A percentile compares a stretch with the other conserved stretches of the same genome.
phyloP scores from a whole-genome alignment of 1,139 yeast species.

The Scheffersomyces titani region DNA sequence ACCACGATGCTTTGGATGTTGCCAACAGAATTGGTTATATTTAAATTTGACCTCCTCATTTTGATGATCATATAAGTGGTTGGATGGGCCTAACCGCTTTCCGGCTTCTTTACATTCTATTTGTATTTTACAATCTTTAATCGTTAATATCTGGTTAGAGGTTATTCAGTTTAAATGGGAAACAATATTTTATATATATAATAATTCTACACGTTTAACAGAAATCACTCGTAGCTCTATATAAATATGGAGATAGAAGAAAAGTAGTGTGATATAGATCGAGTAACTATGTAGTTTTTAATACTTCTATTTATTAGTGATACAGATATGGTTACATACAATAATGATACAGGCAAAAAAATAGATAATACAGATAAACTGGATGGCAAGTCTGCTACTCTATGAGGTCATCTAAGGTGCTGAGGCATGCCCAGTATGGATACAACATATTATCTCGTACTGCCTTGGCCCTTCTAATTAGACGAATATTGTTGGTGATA shows the following conservation, averaged over 20 bases:
- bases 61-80: neutral
- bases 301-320: no score
- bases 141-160: conserved; percentile 7
- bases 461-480: neutral
- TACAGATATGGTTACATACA: no score
- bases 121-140: conserved; percentile 14
- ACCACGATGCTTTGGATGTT: conserved; percentile 99
- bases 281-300: no score
- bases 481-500: neutral
- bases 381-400: neutral
- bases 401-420: conserved; percentile 1
- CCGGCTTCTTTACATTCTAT: conserved; percentile 10
- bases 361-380: no score
- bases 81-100: neutral
- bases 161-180: conserved; percentile 13
- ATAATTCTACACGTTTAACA: conserved; percentile 2
- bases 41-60: conserved; percentile 38
- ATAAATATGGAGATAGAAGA: neutral
- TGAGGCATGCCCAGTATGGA: conserved; percentile 5
- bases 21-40: conserved; percentile 99
- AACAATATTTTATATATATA: conserved; percentile 6
- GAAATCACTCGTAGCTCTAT: neutral
- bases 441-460: neutral
- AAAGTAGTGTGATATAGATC: no score
- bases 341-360: no score